phyloP scores from a whole-genome alignment of 2,329 filamentous ascomycete genomes.

The Fusarium tjaetaba region DNA sequence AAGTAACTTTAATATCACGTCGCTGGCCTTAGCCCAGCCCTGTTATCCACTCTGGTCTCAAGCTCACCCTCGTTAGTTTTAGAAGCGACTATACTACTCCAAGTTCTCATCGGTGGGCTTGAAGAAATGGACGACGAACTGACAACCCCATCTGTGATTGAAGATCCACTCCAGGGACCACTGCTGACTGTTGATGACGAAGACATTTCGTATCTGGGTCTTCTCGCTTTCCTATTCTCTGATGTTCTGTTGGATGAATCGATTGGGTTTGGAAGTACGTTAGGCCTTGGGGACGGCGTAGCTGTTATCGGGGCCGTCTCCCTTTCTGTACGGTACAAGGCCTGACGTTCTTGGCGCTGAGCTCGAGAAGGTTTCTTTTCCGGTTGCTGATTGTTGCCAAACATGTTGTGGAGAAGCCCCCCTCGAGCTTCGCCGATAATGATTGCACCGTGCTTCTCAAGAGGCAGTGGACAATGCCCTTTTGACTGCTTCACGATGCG shows the following conservation, averaged over 20 bases:
- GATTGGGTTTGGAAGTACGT: background rate
- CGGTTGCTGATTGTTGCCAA: background rate
- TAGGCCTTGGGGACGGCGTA: accelerated
- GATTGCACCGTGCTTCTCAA: background rate
- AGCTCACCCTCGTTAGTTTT: accelerated
- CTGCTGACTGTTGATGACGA: background rate
- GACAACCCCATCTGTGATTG: background rate
- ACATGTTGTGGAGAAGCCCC: background rate
- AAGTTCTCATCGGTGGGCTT: background rate
- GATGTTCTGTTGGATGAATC: accelerated
- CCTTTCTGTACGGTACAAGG: background rate
- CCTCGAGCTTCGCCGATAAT: background rate
- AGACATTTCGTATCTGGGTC: background rate
- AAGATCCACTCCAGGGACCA: background rate
- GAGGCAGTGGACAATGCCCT: background rate
- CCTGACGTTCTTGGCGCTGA: background rate
- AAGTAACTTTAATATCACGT: too few relatives aligned
- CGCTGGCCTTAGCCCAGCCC: accelerated
- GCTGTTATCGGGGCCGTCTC: accelerated
- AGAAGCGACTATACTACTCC: background rate
- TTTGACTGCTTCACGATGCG: background rate
- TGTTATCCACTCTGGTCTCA: background rate
- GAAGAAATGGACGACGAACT: background rate
- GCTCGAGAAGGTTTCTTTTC: background rate
- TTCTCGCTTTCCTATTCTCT: background rate